phyloP scores from a whole-genome alignment of 352 stramenopile genomes.

The Globisporangium nunn region DNA sequence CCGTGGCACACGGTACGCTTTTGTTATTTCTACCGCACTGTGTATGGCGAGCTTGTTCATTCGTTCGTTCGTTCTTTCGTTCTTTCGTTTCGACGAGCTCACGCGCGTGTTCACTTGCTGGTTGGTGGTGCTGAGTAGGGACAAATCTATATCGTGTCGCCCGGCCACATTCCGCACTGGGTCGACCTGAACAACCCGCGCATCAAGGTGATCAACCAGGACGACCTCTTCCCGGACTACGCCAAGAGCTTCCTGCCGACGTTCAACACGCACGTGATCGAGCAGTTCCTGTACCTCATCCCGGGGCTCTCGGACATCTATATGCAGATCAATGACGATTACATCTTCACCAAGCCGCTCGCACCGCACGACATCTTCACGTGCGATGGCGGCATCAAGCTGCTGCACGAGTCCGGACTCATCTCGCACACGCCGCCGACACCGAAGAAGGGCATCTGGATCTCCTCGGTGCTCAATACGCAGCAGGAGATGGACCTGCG shows the following conservation, averaged over 20 bases:
- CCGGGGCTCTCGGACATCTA: slow-evolving; percentile 83
- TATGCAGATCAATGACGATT: slow-evolving; percentile 89
- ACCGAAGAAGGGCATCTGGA: slow-evolving; percentile 83
- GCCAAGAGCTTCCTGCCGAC: slow-evolving; percentile 73
- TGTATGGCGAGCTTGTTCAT: too few relatives aligned
- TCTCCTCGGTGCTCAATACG: slow-evolving; percentile 84
- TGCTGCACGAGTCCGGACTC: slow-evolving; percentile 67
- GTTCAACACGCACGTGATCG: slow-evolving; percentile 87
- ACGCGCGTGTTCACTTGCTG: too few relatives aligned
- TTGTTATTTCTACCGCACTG: not conserved
- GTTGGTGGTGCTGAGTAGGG: slow-evolving; percentile 17
- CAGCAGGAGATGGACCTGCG: slow-evolving; percentile 84
- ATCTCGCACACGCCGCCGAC: slow-evolving; percentile 74
- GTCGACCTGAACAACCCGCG: slow-evolving; percentile 72
- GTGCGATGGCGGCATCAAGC: slow-evolving; percentile 76
- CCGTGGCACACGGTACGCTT: slow-evolving; percentile 61
- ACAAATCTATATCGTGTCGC: slow-evolving; percentile 80
- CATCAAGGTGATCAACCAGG: slow-evolving; percentile 85
- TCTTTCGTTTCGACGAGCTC: too few relatives aligned
- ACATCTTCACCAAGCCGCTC: slow-evolving; percentile 82
- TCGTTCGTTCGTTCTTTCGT: too few relatives aligned
- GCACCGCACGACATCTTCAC: slow-evolving; percentile 83
- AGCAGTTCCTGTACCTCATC: slow-evolving; percentile 86
- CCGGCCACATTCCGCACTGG: slow-evolving; percentile 79
- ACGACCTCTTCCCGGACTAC: slow-evolving; percentile 80